Evolutionary conservation across 208 protist species (phyloP), one percentile per base, ranked within the genome.

Genomic region (Angomonas deanei): DNA sequence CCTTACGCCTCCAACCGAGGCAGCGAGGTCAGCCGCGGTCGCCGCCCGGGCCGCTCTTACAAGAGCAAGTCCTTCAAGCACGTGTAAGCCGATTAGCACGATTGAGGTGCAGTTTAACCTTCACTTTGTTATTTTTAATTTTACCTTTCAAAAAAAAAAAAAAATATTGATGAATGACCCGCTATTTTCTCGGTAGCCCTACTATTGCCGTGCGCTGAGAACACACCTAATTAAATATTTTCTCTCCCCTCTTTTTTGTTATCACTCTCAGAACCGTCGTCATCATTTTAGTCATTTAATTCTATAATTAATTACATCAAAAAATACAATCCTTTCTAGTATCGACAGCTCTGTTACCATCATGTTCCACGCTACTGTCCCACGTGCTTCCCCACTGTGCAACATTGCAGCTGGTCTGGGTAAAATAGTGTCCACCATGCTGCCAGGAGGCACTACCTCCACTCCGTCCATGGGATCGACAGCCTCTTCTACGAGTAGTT

Each of bases 11-110:
- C 66, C 38, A 86, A 86, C 73, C 80, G 81, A 50, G 82, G 82
- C 47, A 91, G 91, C 82, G 98, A 99, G 88, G 86, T 77, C 63
- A 95, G 91, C 39, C 94, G 97, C 74, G 95, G 96, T 63, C 85
- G 88, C 96, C 62, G 85, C 96, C 21, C 97, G 95, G 91, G 68
- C 88, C 31, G 91, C 88, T 47, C 74, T 66, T 70, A 72, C 61
- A 36, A 82, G 91, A 65, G 74, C 74, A 66, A 91, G 82, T 74
- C 80, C 60, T 87, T 87, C 80, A 70, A 71, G 55, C 80, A 87
- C 80, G 72, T 83, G 65, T 87, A 80, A 76, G 46, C 15, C n/a
- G 83, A 33, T 56, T 80, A 83, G 64, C 61, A 68, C 33, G 86
- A 86, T 61, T 39, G n/a, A 59, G 17, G 8, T 31, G 15, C n/a